Conservation (phyloP, 2,329 filamentous ascomycete genomes). For the Clarireedia homoeocarpa region DNA sequence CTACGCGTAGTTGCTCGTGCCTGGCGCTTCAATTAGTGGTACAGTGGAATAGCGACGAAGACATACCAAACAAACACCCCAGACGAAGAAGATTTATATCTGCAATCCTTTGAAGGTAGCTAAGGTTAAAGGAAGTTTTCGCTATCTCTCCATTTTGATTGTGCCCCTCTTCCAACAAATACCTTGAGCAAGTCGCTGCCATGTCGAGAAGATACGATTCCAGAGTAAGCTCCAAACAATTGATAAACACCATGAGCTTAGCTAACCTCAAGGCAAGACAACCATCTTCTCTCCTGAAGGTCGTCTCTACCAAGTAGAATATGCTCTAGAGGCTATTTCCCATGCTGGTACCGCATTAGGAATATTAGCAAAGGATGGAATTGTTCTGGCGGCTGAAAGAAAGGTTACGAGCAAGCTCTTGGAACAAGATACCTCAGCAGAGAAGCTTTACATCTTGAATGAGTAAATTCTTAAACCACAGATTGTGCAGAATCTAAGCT, state of each 20-base stretch:
- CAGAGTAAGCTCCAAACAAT: constrained; percentile 54
- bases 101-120: neutral
- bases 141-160: neutral
- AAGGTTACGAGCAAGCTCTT: constrained; percentile 99
- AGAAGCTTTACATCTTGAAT: constrained; percentile 99
- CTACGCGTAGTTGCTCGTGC: constrained; percentile 19
- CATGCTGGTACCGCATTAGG: constrained; percentile 95
- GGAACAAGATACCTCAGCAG: constrained; percentile 97
- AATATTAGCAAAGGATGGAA: constrained; percentile 95
- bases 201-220: constrained; percentile 99
- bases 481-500: constrained; percentile 4
- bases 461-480: constrained; percentile 54
- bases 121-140: neutral
- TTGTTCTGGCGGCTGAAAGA: constrained; percentile 93
- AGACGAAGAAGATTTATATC: constrained; percentile 5
- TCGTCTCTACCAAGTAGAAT: constrained; percentile 97
- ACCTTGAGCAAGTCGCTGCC: constrained; percentile 19
- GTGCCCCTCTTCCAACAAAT: neutral
- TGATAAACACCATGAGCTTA: neutral
- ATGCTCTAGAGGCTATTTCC: constrained; percentile 96
- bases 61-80: constrained; percentile 6
- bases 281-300: constrained; percentile 99
- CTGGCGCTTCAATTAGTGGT: constrained; percentile 19
- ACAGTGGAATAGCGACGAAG: constrained; percentile 7
- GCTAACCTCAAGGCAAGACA: constrained; percentile 50